Base-by-base conservation (phyloP, 257 asterid species). In the Jacaranda copaia region DNA sequence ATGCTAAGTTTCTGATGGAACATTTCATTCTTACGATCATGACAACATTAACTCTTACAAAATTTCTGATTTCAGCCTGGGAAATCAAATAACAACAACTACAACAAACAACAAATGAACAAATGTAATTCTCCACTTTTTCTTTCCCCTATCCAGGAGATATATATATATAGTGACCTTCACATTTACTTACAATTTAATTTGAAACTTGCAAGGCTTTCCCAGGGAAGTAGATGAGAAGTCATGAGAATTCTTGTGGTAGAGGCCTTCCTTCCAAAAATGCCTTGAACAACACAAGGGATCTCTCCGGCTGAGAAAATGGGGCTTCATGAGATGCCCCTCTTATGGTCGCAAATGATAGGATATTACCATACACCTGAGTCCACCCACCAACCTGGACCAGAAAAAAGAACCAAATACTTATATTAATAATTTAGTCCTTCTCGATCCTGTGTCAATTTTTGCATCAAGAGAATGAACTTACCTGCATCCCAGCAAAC, bases 291-390 rank as follows among this genome's bases (percentile, higher is more conserved):
- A 92, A 59, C 66, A 92, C 94, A 8, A 92, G 88, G 4, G 96
- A 92, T 82, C 97, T 86, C 80, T 88, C 87, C 0, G 97, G 97
- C 83, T 92, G 97, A 8, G 97, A 92, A 80, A 87, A 92, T 1
- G 97, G 97, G 36, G 94, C 97, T 81, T 92, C 97, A 60, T 92
- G 97, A 13, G 94, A 83, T 5, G 96, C 96, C 58, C 97, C 97
- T 88, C 97, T 85, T 64, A 91, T 77, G 3, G 94, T 91, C 6
- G 94, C 94, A 48, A 91, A 91, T 0, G 94, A 86, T 7, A 91
- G 89, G 20, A 87, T 76, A 57, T 89, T 52, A 5, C 84, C 93
- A 42, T 86, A 89, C 10, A 86, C 90, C 80, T 89, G 94, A 57
- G 93, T 91, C 97, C 97, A 91, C 6, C 97, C 97, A 38, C 94